A percentile compares a stretch with the other conserved stretches of the same genome.
Evolutionary conservation across 495 filamentous ascomycete genomes (phyloP).

Genomic region (Neurospora cerealis): DNA sequence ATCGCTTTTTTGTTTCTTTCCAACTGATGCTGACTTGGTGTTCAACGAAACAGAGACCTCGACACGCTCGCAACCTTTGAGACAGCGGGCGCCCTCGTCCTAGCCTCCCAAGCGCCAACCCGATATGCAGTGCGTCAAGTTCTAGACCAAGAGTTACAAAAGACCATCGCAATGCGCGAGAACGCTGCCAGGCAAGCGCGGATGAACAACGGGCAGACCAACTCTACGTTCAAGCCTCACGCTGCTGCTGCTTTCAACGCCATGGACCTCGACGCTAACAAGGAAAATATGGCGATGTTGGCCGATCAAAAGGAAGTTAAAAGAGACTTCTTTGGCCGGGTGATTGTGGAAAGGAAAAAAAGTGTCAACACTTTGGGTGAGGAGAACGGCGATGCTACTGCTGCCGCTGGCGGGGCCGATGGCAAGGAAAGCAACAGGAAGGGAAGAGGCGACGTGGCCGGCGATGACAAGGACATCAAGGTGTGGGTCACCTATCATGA

Average conservation of each 20-base stretch:
- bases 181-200: conserved; percentile 46
- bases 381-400: conserved; percentile 23
- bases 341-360: conserved; percentile 42
- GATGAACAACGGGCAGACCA: conserved; percentile 32
- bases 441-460: conserved; percentile 21
- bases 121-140: conserved; percentile 88
- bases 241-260: background rate
- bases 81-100: conserved; percentile 38
- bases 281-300: conserved; percentile 28
- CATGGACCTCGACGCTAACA: conserved; percentile 20
- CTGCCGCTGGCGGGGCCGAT: conserved; percentile 7
- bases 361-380: conserved; percentile 18
- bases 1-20: background rate
- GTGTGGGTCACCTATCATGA: conserved; percentile 95
- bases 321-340: conserved; percentile 83
- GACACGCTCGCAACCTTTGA: conserved; percentile 59
- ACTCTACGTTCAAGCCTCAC: conserved; percentile 6
- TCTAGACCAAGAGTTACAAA: conserved; percentile 77
- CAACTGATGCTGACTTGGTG: background rate
- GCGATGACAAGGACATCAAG: conserved; percentile 41
- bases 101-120: conserved; percentile 51
- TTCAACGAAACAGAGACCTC: conserved; percentile 27
- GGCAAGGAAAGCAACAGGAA: conserved; percentile 14
- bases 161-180: conserved; percentile 51
- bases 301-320: conserved; percentile 40